Base-by-base conservation (phyloP, 1,284 basidiomycete genomes). In the Ustilago shanxiensis region DNA sequence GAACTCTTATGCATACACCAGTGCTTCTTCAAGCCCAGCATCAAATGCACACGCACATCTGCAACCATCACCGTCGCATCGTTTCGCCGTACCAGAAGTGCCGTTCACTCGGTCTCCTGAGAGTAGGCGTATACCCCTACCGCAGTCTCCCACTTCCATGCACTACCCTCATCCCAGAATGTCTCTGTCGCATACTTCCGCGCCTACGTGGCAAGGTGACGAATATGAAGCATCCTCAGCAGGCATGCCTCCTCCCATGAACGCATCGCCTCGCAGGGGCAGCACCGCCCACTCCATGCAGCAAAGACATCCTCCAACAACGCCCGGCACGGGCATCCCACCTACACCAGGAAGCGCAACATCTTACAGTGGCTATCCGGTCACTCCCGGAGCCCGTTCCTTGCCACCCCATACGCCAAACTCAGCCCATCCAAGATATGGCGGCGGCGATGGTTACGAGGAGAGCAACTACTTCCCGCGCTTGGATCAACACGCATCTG, bases 41-140 rank as follows among this genome's bases (percentile, higher is more conserved):
- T 62, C 62, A 14, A 60, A 63, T 7, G 33, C 52, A 3, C 71
- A 55, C 18, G 33, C 28, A 16, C 76, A 68, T 26, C 41, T 78
- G 60, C 76, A 78, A 28, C 67, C 76, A 4, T 78, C 76, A 24
- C 76, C 76, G 2, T 74, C 76, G 4, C 76, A 74, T 54, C 72
- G 66, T 16, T 78, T 74, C 35, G 76, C 72, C 6, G 68, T 78
- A 9, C 76, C 76, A 2, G 72, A 74, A 14, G 44, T 72, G 8
- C 75, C 75, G 2, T 61, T 53, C 24, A 28, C 61, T 35, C 62
- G 76, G 16, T 78, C 76, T 37, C 76, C 76, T 0, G 76, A 78
- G 49, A 37, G 18, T 20, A 61, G 68, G 29, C 60, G 68, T 16
- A 58, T 63, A 2, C 71, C 76, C 9, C 20, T 78, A 57, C 76